These are phyloP conservation scores for Stephania yunnanensis DNA, from an alignment of 164 flowering plant genomes.

Conservation along the genomic window DNA sequence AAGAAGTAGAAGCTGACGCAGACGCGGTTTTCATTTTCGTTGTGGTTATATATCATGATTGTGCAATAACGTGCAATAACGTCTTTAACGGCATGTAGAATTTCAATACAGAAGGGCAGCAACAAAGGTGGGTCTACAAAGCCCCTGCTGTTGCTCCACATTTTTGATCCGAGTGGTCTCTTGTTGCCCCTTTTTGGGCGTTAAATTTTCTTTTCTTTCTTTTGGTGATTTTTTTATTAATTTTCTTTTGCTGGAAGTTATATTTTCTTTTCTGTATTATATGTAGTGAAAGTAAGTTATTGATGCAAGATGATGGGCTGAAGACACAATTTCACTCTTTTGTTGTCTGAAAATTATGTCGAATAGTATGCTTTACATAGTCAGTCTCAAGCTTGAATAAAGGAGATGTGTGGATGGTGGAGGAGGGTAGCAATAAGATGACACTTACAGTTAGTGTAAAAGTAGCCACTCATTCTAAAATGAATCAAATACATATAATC, in stretches of 20 bases:
- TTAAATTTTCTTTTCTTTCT: not conserved
- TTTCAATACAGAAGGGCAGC: not conserved
- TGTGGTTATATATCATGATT: not conserved
- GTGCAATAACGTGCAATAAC: not conserved
- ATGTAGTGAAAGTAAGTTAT: no score
- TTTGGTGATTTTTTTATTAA: not conserved
- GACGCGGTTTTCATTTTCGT: not conserved
- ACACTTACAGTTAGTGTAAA: no score
- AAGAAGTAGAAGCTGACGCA: conserved; percentile 16
- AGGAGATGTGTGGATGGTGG: no score
- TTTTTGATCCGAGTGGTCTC: not conserved
- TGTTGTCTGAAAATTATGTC: no score
- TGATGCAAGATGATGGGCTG: no score
- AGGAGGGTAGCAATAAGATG: no score
- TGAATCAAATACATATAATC: no score
- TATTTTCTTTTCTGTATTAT: not conserved
- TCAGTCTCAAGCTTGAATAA: no score
- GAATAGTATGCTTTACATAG: no score
- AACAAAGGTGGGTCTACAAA: not conserved
- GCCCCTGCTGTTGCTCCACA: not conserved
- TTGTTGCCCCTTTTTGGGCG: not conserved
- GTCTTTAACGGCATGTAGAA: not conserved
- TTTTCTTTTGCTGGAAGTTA: not conserved
- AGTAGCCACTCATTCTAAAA: no score
- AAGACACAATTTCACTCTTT: no score